Evolutionary conservation across 495 filamentous ascomycete species (phyloP).

Genomic region (Podospora pseudopauciseta): DNA sequence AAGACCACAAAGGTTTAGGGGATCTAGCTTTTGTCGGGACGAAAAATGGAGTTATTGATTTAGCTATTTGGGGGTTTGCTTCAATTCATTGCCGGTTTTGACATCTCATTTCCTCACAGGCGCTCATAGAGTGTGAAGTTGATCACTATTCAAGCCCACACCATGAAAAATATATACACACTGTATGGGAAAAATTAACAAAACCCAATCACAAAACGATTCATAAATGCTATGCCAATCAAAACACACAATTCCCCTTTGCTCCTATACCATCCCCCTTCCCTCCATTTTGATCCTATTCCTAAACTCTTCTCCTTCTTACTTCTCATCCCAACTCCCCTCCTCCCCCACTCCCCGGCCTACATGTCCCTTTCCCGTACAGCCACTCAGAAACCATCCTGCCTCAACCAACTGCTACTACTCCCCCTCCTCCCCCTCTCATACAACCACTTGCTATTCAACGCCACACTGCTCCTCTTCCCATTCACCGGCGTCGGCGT

Average conservation of each 20-base stretch:
- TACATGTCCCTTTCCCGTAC: neutral
- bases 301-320: neutral
- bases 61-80: neutral
- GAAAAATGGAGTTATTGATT: neutral
- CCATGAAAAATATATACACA: neutral
- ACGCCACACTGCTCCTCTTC: slow-evolving; percentile 64
- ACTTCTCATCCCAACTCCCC: neutral
- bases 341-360: neutral
- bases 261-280: neutral
- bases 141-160: no score
- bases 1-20: neutral
- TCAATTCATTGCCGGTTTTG: neutral
- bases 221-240: neutral
- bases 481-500: slow-evolving; percentile 63
- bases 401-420: slow-evolving; percentile 37
- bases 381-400: neutral
- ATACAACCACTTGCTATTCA: slow-evolving; percentile 93
- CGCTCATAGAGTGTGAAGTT: no score
- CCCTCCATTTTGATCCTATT: neutral
- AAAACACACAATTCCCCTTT: neutral
- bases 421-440: slow-evolving; percentile 59
- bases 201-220: neutral
- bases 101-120: neutral
- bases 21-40: neutral
- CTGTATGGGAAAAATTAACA: neutral